A percentile compares a stretch with the other conserved stretches of the same genome.
These are phyloP conservation scores for Cordia subcordata DNA, from an alignment of 257 asterid genomes.

Conservation along the genomic window DNA sequence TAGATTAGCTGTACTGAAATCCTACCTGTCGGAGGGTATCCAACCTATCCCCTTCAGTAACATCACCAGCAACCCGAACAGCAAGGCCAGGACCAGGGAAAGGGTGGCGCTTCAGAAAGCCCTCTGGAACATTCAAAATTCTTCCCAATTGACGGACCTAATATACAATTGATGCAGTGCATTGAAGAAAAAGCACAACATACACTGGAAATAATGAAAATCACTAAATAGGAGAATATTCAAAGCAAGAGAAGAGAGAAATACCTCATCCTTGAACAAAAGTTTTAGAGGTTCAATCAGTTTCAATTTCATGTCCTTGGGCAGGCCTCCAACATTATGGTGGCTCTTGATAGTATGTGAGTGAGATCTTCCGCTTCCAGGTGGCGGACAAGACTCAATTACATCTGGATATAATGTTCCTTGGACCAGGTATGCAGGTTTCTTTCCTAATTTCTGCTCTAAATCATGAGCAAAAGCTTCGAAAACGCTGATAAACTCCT, in stretches of 20 bases:
- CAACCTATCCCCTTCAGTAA: slow-evolving; percentile 72
- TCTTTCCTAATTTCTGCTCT: slow-evolving; percentile 63
- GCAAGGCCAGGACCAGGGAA: slow-evolving; percentile 99
- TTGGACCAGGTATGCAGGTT: slow-evolving; percentile 78
- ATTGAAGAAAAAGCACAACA: slow-evolving; percentile 5
- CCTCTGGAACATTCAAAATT: slow-evolving; percentile 65
- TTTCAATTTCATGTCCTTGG: slow-evolving; percentile 94
- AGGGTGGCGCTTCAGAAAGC: slow-evolving; percentile 80
- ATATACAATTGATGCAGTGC: slow-evolving; percentile 4
- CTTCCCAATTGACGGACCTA: slow-evolving; percentile 91
- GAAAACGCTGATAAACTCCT: slow-evolving; percentile 75
- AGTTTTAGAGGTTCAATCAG: slow-evolving; percentile 97
- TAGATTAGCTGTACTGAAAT: not conserved
- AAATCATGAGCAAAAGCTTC: slow-evolving; percentile 74
- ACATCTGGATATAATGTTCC: slow-evolving; percentile 98
- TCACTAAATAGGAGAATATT: not conserved
- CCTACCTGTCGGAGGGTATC: slow-evolving; percentile 80
- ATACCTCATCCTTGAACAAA: slow-evolving; percentile 94
- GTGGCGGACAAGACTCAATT: slow-evolving; percentile 98
- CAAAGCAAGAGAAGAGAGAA: slow-evolving; percentile 5
- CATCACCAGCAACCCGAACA: slow-evolving; percentile 88
- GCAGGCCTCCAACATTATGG: slow-evolving; percentile 97
- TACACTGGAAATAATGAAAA: not conserved
- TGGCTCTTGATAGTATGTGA: slow-evolving; percentile 98
- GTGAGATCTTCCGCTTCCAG: slow-evolving; percentile 95